Evolutionary conservation across 257 asterid species (phyloP), one percentile per base, ranked within the genome.

Genomic region (Capsicum chinense): DNA sequence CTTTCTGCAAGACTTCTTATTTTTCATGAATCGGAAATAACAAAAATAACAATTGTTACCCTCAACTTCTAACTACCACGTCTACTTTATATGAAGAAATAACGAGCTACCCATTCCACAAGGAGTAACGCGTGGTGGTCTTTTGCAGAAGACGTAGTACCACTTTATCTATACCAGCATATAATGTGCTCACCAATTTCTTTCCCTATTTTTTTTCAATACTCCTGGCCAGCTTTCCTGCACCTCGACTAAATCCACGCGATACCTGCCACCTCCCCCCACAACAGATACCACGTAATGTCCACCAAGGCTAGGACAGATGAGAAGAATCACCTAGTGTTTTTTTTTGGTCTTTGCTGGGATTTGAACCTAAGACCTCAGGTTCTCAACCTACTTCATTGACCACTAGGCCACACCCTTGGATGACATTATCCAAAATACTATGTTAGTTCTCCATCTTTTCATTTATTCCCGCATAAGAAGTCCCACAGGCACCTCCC

Each of bases 61-160:
- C 81, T 52, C 62, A 74, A 52, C 44, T 21, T 52, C 21, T 2
- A 26, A 76, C 81, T 26, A 78, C 64, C 59, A 78, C 3, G 5
- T 54, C 81, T 16, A 74, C 60, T 74, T 48, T 48, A 76, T 48
- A 76, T 54, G 48, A 76, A 76, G 81, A 52, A 76, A 52, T 16
- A 76, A 21, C 19, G 13, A 54, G 64, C 81, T 56, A 54, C 8
- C 64, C 81, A 26, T 7, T 26, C 81, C 81, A 26, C 26, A 78
- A 54, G 64, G 50, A 78, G 81, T 52, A 78, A 14, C n/a, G 26
- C 26, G 3, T 15, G 19, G 16, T 52, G 81, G 64, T 50, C 42
- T 21, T 50, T 50, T 21, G 62, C 21, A 19, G 13, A 73, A 74
- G 62, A 50, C 48, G 48, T 14, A 35, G 64, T 52, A 54, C 48